Conservation (phyloP, 2,329 filamentous ascomycete species). For the Claviceps pazoutovae region DNA sequence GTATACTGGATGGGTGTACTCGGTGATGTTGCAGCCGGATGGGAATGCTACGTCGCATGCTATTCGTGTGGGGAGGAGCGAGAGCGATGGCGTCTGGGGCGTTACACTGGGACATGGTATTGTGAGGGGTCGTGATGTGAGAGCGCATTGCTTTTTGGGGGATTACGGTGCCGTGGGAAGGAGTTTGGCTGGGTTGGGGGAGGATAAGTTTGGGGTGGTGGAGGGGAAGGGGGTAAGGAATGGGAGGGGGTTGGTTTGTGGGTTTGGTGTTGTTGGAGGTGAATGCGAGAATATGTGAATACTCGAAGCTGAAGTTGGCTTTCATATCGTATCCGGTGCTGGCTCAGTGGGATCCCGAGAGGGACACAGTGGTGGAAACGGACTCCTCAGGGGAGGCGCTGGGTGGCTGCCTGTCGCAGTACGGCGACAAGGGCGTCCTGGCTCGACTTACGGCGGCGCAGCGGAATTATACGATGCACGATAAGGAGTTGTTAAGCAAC, state of each 20-base stretch:
- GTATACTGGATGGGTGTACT: not conserved
- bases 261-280: not conserved
- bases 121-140: conserved; percentile 17
- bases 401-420: no score
- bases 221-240: not conserved
- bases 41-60: conserved; percentile 27
- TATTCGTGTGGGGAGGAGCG: conserved; percentile 23
- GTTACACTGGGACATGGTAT: conserved; percentile 47
- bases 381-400: no score
- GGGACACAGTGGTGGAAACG: no score
- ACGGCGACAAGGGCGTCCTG: no score
- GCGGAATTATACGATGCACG: no score
- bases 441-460: no score
- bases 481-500: not conserved
- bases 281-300: no score
- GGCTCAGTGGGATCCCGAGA: no score
- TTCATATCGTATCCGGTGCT: no score
- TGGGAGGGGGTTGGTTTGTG: not conserved
- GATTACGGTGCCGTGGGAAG: not conserved
- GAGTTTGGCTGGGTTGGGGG: not conserved
- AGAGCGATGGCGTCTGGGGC: conserved; percentile 27
- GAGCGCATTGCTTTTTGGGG: conserved; percentile 16
- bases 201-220: not conserved
- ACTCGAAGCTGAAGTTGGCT: no score
- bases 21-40: not conserved